Evolutionary conservation across 1,139 yeast genomes (phyloP).

Genomic region (Scheffersomyces titani): DNA sequence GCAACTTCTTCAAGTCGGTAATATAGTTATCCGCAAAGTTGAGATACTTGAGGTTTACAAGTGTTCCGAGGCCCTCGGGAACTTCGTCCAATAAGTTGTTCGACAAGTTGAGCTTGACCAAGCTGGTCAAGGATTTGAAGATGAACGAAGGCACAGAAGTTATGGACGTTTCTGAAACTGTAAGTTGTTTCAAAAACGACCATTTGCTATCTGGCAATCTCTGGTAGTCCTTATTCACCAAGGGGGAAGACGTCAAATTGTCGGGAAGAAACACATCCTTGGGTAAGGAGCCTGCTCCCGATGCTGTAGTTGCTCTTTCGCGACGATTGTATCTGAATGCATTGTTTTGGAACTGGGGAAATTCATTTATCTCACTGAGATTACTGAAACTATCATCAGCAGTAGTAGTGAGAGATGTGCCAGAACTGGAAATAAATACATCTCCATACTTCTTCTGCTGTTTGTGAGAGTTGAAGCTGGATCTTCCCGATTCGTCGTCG

Average conservation of each 20-base stretch:
- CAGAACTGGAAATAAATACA: slow-evolving; percentile 1
- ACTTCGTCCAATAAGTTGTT: slow-evolving; percentile 50
- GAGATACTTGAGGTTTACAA: slow-evolving; percentile 51
- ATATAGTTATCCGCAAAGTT: slow-evolving; percentile 60
- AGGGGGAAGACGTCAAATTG: neutral
- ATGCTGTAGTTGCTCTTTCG: slow-evolving; percentile 28
- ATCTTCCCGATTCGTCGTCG: slow-evolving; percentile 56
- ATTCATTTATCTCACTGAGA: slow-evolving; percentile 11
- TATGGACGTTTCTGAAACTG: slow-evolving; percentile 58
- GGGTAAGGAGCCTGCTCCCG: slow-evolving; percentile 29
- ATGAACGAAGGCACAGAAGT: slow-evolving; percentile 43
- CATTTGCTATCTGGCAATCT: slow-evolving; percentile 48
- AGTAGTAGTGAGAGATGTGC: slow-evolving; percentile 4
- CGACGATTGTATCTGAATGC: slow-evolving; percentile 26
- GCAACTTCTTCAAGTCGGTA: slow-evolving; percentile 39
- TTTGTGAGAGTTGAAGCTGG: slow-evolving; percentile 34
- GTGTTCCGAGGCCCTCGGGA: slow-evolving; percentile 55
- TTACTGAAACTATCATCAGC: slow-evolving; percentile 8
- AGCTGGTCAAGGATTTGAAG: slow-evolving; percentile 50
- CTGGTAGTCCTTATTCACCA: slow-evolving; percentile 15
- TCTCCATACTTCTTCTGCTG: slow-evolving; percentile 17
- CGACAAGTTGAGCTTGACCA: slow-evolving; percentile 61
- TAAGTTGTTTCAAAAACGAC: slow-evolving; percentile 57
- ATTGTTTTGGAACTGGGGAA: slow-evolving; percentile 16
- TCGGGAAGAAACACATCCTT: slow-evolving; percentile 20